Conservation (phyloP, 768 basidiomycete genomes). For the Suillus hirtellus region DNA sequence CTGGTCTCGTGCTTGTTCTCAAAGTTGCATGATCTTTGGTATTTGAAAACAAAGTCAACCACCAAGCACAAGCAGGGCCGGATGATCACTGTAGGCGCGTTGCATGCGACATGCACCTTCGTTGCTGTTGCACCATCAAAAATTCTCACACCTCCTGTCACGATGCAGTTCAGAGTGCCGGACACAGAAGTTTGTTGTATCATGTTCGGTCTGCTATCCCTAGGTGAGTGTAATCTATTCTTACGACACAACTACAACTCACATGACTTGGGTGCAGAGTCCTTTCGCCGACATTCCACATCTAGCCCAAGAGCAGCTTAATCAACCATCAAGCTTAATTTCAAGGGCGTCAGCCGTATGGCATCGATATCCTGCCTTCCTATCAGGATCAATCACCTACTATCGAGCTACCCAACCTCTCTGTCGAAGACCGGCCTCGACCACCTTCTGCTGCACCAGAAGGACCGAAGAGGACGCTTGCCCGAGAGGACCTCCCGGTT, state of each 20-base stretch:
- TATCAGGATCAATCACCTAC: background rate
- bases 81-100: constrained; percentile 21
- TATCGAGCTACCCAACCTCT: background rate
- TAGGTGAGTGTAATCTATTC: background rate
- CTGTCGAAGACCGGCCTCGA: background rate
- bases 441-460: background rate
- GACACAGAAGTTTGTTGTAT: constrained; percentile 12
- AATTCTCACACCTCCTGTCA: constrained; percentile 21
- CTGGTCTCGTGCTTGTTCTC: constrained; percentile 2
- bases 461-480: background rate
- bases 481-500: background rate
- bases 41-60: background rate
- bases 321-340: background rate
- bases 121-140: constrained; percentile 29
- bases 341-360: background rate
- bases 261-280: background rate
- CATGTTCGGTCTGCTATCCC: background rate
- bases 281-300: background rate
- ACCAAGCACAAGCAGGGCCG: constrained; percentile 3
- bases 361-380: background rate
- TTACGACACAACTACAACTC: background rate
- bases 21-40: constrained; percentile 6
- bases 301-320: background rate
- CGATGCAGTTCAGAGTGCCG: constrained; percentile 24
- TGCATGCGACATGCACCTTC: constrained; percentile 24